Percentiles rank a stretch among this genome's conserved stretches.
These are phyloP conservation scores for Rhododendron henanense DNA, from an alignment of 148 eudicot species.

Conservation along the genomic window DNA sequence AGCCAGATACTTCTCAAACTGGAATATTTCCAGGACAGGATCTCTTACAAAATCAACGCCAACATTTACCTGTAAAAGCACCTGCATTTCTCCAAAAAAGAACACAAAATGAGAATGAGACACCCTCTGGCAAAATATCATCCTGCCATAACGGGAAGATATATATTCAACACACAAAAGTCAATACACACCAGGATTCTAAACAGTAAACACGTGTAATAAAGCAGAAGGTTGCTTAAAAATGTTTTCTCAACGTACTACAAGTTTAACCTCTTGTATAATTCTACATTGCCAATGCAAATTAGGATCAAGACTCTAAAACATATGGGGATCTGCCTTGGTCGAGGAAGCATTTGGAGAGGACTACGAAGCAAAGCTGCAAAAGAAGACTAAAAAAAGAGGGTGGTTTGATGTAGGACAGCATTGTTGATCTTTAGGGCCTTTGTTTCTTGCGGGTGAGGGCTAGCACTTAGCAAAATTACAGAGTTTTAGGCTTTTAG, in stretches of 20 bases:
- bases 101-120: constrained; percentile 38
- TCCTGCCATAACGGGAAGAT: not conserved
- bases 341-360: not conserved
- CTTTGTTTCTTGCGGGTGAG: not conserved
- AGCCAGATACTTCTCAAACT: constrained; percentile 78
- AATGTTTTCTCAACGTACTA: not conserved
- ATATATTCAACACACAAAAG: not conserved
- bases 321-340: not conserved
- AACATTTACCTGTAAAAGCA: constrained; percentile 91
- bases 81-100: constrained; percentile 97
- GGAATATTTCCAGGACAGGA: constrained; percentile 88
- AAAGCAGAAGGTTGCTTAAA: not conserved
- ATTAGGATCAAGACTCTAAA: not conserved
- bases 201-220: not conserved
- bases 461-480: not conserved
- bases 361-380: not conserved
- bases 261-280: not conserved
- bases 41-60: constrained; percentile 68
- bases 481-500: not conserved
- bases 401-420: not conserved
- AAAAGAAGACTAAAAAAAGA: not conserved
- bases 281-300: not conserved
- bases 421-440: not conserved
- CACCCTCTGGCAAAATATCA: constrained; percentile 21
- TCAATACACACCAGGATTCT: not conserved